Evolutionary conservation across 1,284 basidiomycete species (phyloP), one percentile per base, ranked within the genome.

Genomic region (Pisolithus thermaeus): DNA sequence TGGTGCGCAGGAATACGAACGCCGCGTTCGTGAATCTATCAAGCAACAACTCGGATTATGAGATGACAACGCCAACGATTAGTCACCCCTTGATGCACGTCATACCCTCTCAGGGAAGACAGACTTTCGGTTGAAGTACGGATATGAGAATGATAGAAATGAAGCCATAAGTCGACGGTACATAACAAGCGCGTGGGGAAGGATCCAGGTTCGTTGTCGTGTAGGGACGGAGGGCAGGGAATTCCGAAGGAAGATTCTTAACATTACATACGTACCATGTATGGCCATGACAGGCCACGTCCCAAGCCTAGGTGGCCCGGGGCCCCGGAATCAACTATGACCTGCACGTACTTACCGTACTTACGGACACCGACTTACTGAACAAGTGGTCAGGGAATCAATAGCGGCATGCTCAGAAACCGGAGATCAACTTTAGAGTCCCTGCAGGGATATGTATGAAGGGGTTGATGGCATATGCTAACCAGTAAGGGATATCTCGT

Each of bases 31-130:
- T 58, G 79, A 81, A 62, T 82, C 83, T 36, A 83, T 90, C 63
- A 80, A 72, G 61, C 79, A 87, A 61, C 87, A 89, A 61, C 70
- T 90, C 57, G 87, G 84, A 32, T 67, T 90, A 54, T 85, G 73
- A 72, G 32, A 50, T 52, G 44, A 25, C 50, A 46, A 37, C 32
- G 30, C 30, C 41, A 42, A 41, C 45, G 11, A 30, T 8, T 30
- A 30, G 28, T 47, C n/a, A 4, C 38, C n/a, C 8, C n/a, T 39
- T 18, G 38, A 14, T 39, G 37, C 18, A 4, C 39, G 7, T 18
- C 22, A 40, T 20, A 5, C 14, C 32, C 12, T 14, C 32, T 35
- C 32, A 35, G 32, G 32, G 12, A 35, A 12, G 12, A 30, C 9
- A 35, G 11, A 35, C 32, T 14, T 12, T 35, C 32, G 32, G 32